Conservation (phyloP, 495 filamentous ascomycete genomes). For the Mytilinidion resinicola region DNA sequence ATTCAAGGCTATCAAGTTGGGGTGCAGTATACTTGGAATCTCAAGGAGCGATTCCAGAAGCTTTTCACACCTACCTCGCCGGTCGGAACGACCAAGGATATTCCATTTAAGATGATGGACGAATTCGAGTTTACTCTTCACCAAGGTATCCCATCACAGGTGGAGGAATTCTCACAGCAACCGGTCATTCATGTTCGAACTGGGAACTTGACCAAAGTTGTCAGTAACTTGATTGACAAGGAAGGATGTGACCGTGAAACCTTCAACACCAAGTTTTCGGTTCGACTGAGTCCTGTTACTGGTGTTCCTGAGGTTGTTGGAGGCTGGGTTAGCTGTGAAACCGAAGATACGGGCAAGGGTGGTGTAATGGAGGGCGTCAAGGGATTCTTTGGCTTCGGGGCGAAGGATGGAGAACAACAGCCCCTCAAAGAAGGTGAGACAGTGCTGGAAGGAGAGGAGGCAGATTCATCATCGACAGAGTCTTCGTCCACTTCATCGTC, state of each 20-base stretch:
- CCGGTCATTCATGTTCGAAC: constrained; percentile 56
- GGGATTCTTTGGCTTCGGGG: constrained; percentile 86
- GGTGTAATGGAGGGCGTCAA: constrained; percentile 88
- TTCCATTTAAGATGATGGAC: constrained; percentile 77
- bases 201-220: constrained; percentile 76
- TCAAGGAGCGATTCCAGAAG: constrained; percentile 61
- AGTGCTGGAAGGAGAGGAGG: constrained; percentile 34
- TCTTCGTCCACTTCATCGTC: constrained; percentile 45
- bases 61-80: constrained; percentile 76
- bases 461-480: constrained; percentile 34
- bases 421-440: constrained; percentile 58
- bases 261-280: constrained; percentile 70
- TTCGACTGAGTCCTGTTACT: constrained; percentile 63
- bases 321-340: constrained; percentile 77
- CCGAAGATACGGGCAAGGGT: constrained; percentile 60
- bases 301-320: constrained; percentile 77
- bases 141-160: constrained; percentile 53
- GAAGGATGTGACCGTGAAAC: constrained; percentile 69
- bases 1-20: constrained; percentile 63
- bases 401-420: constrained; percentile 75
- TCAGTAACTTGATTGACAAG: constrained; percentile 64
- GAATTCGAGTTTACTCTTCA: constrained; percentile 80
- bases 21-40: constrained; percentile 55
- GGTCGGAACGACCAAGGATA: constrained; percentile 73
- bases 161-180: constrained; percentile 43